Evolutionary conservation across 2,329 filamentous ascomycete genomes (phyloP), one percentile per base, ranked within the genome.

Genomic region (Aspergillus fischeri): DNA sequence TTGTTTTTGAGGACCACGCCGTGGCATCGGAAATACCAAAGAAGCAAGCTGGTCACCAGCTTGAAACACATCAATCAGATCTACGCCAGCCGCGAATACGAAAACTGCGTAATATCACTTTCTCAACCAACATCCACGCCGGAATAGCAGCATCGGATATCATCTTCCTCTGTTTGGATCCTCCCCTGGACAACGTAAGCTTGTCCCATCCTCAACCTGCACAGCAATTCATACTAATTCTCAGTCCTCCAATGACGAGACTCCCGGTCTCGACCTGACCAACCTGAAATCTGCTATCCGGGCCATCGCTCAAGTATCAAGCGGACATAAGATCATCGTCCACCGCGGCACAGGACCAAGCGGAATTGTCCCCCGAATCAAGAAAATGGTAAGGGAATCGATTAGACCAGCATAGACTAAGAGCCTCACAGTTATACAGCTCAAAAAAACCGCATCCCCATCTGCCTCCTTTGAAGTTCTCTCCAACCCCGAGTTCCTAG

Each of bases 321-420:
- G 51, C 3, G 59, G 59, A 4, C 60, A 64, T 24, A 66, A 66
- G 52, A 62, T 65, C 48, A 58, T 66, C 20, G 63, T 65, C 2
- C 62, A 66, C 17, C 61, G 60, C 21, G 51, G 56, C 11, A 57
- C 60, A 32, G 59, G 62, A 0, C 62, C 63, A 1, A 62, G 58
- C 48, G 63, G 63, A 1, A 56, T 57, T 4, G 53, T 63, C 5
- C 54, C 52, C 6, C 54, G 60, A 6, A 62, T 65, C 20, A 59
- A 61, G 42, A 63, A 60, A 21, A 53, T 57, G 2, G 63, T 27
- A 27, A 27, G 25, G 25, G 25, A 27, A 27, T 7, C 4, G 25
- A 24, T 24, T 24, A 3, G 24, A 24, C 24, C 24, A 1, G 24
- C 6, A 27, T 27, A 27, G 6, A 35, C 9, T 7, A 21, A 4